phyloP scores from a whole-genome alignment of 2,329 filamentous ascomycete genomes.

The Sporothrix dimorphospora region DNA sequence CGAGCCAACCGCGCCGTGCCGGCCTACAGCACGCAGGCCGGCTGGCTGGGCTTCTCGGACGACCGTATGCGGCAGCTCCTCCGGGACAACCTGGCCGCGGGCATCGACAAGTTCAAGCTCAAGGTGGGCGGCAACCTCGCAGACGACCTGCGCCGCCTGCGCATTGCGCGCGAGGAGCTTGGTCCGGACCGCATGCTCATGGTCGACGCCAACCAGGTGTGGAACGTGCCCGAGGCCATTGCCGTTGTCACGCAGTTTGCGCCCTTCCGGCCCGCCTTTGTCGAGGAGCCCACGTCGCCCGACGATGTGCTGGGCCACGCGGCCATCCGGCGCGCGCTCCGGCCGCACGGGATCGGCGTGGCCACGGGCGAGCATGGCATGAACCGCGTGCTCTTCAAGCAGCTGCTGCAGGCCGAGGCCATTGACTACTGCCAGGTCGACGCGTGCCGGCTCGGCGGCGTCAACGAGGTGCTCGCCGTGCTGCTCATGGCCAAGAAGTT shows the following conservation, averaged over 20 bases:
- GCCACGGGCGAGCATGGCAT: constrained; percentile 95
- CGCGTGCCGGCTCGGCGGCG: constrained; percentile 84
- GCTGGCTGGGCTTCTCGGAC: constrained; percentile 86
- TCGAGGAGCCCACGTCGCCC: constrained; percentile 89
- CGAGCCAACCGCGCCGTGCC: constrained; percentile 75
- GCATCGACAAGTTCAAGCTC: constrained; percentile 86
- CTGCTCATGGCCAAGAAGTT: constrained; percentile 81
- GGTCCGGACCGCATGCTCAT: constrained; percentile 71
- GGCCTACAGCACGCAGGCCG: constrained; percentile 86
- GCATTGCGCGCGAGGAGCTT: constrained; percentile 66
- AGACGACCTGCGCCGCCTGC: constrained; percentile 69
- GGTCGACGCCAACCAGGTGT: constrained; percentile 92
- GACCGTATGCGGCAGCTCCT: constrained; percentile 81
- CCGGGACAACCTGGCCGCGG: constrained; percentile 72
- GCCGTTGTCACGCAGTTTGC: constrained; percentile 71
- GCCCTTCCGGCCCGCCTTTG: constrained; percentile 90
- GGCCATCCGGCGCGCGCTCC: constrained; percentile 77
- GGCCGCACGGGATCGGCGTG: constrained; percentile 75
- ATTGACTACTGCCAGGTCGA: constrained; percentile 91
- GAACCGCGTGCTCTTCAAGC: constrained; percentile 93
- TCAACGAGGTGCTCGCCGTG: constrained; percentile 89
- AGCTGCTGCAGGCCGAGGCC: constrained; percentile 76
- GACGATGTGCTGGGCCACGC: constrained; percentile 90
- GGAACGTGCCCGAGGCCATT: constrained; percentile 88
- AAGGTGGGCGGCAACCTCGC: constrained; percentile 81